Percentiles rank a stretch among this genome's conserved stretches.
These are phyloP conservation scores for Hawksworthiomyces lignivorus DNA, from an alignment of 2,329 filamentous ascomycete species.

Conservation along the genomic window DNA sequence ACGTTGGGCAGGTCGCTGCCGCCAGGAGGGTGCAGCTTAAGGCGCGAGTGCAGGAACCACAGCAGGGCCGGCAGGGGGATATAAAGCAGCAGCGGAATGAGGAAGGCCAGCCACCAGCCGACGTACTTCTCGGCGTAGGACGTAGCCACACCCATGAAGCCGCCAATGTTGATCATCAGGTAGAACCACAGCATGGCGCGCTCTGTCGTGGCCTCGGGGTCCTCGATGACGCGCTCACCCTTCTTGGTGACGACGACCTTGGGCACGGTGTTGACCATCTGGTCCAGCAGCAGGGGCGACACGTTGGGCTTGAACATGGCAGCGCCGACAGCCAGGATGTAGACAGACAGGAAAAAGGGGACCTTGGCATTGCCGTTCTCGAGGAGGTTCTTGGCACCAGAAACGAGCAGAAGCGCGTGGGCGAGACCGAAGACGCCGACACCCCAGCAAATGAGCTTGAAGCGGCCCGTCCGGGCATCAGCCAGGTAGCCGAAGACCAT, in stretches of 20 bases:
- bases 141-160: slow-evolving; percentile 56
- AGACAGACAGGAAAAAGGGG: slow-evolving; percentile 54
- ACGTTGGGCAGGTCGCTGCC: slow-evolving; percentile 38
- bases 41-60: slow-evolving; percentile 33
- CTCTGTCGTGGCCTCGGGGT: slow-evolving; percentile 59
- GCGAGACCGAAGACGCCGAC: slow-evolving; percentile 60
- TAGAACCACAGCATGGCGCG: slow-evolving; percentile 60
- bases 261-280: slow-evolving; percentile 53
- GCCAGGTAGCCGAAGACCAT: slow-evolving; percentile 50
- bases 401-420: slow-evolving; percentile 59
- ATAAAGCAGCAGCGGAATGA: slow-evolving; percentile 47
- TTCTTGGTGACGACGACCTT: slow-evolving; percentile 43
- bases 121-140: slow-evolving; percentile 67
- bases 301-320: slow-evolving; percentile 81
- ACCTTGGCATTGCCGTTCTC: slow-evolving; percentile 37
- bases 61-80: slow-evolving; percentile 33
- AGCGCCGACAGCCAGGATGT: slow-evolving; percentile 52
- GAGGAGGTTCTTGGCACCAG: slow-evolving; percentile 40
- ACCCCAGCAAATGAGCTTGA: slow-evolving; percentile 63
- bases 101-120: slow-evolving; percentile 58
- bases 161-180: slow-evolving; percentile 64
- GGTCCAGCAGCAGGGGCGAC: slow-evolving; percentile 62
- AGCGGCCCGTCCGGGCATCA: slow-evolving; percentile 63
- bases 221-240: slow-evolving; percentile 63
- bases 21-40: slow-evolving; percentile 36